A percentile compares a stretch with the other conserved stretches of the same genome.
phyloP scores from a whole-genome alignment of 257 asterid species.

The Salvia rosmarinus region DNA sequence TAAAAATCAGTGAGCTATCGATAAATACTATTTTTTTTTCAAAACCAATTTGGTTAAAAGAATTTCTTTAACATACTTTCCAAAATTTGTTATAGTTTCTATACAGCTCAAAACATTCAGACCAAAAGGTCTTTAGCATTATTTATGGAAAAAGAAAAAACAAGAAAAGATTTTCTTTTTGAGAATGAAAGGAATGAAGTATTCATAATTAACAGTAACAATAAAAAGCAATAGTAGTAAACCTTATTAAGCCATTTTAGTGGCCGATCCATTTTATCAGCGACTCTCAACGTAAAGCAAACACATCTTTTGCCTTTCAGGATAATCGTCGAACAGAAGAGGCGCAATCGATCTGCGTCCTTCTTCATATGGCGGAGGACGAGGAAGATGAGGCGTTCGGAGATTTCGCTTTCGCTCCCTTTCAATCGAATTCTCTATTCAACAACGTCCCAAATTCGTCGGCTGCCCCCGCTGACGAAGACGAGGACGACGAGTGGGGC shows the following conservation, averaged over 20 bases:
- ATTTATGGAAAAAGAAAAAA: not conserved
- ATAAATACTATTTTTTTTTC: too few species aligned
- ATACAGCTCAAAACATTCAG: not conserved
- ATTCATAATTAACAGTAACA: not conserved
- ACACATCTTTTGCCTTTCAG: not conserved
- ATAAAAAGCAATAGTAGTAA: slow-evolving; percentile 10
- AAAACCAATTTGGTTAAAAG: too few species aligned
- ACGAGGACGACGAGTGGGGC: slow-evolving; percentile 78
- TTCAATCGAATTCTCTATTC: slow-evolving; percentile 39
- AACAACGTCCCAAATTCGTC: slow-evolving; percentile 37
- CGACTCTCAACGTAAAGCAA: slow-evolving; percentile 1
- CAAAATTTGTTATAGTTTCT: not conserved
- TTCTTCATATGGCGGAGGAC: slow-evolving; percentile 69
- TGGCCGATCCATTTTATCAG: slow-evolving; percentile 32
- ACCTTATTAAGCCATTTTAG: not conserved
- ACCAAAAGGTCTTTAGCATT: not conserved
- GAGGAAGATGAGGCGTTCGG: slow-evolving; percentile 72
- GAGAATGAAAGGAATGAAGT: not conserved
- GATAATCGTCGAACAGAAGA: slow-evolving; percentile 19
- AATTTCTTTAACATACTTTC: not conserved
- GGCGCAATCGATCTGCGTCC: slow-evolving; percentile 36
- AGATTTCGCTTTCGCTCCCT: slow-evolving; percentile 68
- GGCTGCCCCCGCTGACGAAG: slow-evolving; percentile 47
- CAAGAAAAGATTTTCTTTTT: not conserved
- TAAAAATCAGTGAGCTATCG: too few species aligned